These are phyloP conservation scores for Cryptococcus amylolentus DNA, from an alignment of 1,284 basidiomycete genomes.

Conservation along the genomic window DNA sequence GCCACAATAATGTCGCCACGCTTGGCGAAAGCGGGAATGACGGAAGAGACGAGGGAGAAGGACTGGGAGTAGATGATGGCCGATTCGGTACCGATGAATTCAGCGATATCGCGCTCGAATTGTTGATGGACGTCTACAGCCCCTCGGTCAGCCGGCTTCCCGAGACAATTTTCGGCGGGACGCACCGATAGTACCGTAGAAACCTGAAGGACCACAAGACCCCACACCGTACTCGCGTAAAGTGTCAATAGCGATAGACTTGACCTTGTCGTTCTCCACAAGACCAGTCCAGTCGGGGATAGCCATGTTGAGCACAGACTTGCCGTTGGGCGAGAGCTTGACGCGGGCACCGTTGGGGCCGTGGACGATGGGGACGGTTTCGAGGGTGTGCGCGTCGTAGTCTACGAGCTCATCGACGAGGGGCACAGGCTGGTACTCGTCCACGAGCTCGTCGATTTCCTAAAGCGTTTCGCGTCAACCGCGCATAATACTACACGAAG, in stretches of 20 bases:
- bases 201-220: slow-evolving; percentile 93
- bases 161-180: slow-evolving; percentile 4
- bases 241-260: slow-evolving; percentile 77
- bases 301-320: slow-evolving; percentile 81
- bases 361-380: slow-evolving; percentile 69
- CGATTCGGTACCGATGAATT: slow-evolving; percentile 83
- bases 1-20: slow-evolving; percentile 98
- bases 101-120: slow-evolving; percentile 82
- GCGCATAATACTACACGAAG: background rate
- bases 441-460: slow-evolving; percentile 96
- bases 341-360: slow-evolving; percentile 82
- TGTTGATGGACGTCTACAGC: slow-evolving; percentile 81
- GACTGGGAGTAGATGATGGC: slow-evolving; percentile 93
- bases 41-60: slow-evolving; percentile 87
- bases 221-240: slow-evolving; percentile 92
- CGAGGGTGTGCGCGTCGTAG: slow-evolving; percentile 66
- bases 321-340: slow-evolving; percentile 68
- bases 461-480: slow-evolving; percentile 38
- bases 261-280: slow-evolving; percentile 81
- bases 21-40: slow-evolving; percentile 97
- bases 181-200: slow-evolving; percentile 91
- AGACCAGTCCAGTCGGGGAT: slow-evolving; percentile 92
- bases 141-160: background rate
- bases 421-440: slow-evolving; percentile 90
- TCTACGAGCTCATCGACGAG: slow-evolving; percentile 60